phyloP scores from a whole-genome alignment of 2,329 filamentous ascomycete genomes.

The Rhynchosporium graminicola region DNA sequence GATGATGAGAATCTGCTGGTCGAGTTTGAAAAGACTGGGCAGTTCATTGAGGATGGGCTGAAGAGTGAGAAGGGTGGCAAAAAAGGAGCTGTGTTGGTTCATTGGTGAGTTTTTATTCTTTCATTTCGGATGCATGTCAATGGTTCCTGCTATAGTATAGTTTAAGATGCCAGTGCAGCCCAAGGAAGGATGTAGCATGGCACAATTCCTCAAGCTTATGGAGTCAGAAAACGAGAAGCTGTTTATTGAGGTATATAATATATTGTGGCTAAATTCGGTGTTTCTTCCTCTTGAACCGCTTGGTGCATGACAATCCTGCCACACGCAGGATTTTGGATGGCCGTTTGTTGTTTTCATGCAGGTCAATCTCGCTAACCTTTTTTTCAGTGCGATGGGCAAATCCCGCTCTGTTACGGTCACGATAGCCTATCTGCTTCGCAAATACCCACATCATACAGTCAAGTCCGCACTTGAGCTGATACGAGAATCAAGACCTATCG shows the following conservation, averaged over 20 bases:
- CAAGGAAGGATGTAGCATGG: neutral
- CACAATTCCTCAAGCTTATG: no score
- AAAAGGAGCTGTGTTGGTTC: constrained; percentile 64
- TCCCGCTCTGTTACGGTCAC: constrained; percentile 85
- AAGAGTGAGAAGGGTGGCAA: constrained; percentile 50
- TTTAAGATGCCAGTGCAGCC: neutral
- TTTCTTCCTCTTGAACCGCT: neutral
- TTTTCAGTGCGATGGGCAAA: constrained; percentile 85
- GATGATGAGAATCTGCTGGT: constrained; percentile 85
- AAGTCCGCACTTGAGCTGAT: constrained; percentile 67
- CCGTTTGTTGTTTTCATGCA: constrained; percentile 12
- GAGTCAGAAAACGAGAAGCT: no score
- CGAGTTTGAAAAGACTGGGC: constrained; percentile 75
- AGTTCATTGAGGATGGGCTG: constrained; percentile 80
- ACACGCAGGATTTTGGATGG: neutral
- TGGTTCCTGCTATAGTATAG: neutral
- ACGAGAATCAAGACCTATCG: constrained; percentile 70
- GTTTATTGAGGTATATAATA: neutral
- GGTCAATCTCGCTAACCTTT: constrained; percentile 22
- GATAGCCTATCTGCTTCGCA: constrained; percentile 81
- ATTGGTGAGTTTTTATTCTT: constrained; percentile 60
- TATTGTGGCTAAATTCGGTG: neutral
- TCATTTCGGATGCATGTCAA: neutral
- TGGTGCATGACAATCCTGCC: neutral
- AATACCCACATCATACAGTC: constrained; percentile 51